A percentile compares a stretch with the other conserved stretches of the same genome.
Conservation (phyloP, 169 alveolate genomes). For the Babesia gibsoni region DNA sequence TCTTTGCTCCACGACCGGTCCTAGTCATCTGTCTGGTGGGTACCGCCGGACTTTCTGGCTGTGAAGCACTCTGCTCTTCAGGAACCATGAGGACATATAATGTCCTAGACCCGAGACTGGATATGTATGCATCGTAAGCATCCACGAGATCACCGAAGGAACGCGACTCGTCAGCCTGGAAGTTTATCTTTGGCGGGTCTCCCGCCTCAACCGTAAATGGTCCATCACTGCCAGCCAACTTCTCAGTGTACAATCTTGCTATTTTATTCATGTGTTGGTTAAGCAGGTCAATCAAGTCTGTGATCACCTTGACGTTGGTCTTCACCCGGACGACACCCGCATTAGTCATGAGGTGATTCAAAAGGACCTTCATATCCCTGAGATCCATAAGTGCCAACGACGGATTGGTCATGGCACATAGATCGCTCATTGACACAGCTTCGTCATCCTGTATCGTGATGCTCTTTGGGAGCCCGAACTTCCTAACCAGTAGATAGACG, state of each 20-base stretch:
- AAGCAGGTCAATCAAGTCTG: slow-evolving; percentile 1
- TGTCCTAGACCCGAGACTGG: slow-evolving; percentile 15
- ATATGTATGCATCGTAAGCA: slow-evolving; percentile 43
- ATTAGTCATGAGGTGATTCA: slow-evolving; percentile 13
- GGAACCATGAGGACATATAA: not conserved
- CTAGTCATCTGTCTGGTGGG: slow-evolving; percentile 9
- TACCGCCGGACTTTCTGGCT: not conserved
- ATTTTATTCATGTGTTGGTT: slow-evolving; percentile 10
- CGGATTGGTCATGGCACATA: slow-evolving; percentile 31
- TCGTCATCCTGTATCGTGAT: slow-evolving; percentile 2
- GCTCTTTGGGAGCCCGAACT: not conserved
- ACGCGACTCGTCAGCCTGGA: not conserved
- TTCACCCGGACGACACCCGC: slow-evolving; percentile 18
- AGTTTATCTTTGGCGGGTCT: not conserved
- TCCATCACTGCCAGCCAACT: not conserved
- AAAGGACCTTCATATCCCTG: slow-evolving; percentile 17
- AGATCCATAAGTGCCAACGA: slow-evolving; percentile 27
- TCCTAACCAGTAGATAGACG: not conserved
- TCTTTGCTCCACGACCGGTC: not conserved
- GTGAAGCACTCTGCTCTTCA: not conserved
- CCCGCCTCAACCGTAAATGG: not conserved
- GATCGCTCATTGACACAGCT: slow-evolving; percentile 15
- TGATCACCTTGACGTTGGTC: slow-evolving; percentile 17
- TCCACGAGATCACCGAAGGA: slow-evolving; percentile 43
- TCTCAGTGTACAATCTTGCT: not conserved